phyloP scores from a whole-genome alignment of 148 eudicot genomes.

The Pouteria glomerata region DNA sequence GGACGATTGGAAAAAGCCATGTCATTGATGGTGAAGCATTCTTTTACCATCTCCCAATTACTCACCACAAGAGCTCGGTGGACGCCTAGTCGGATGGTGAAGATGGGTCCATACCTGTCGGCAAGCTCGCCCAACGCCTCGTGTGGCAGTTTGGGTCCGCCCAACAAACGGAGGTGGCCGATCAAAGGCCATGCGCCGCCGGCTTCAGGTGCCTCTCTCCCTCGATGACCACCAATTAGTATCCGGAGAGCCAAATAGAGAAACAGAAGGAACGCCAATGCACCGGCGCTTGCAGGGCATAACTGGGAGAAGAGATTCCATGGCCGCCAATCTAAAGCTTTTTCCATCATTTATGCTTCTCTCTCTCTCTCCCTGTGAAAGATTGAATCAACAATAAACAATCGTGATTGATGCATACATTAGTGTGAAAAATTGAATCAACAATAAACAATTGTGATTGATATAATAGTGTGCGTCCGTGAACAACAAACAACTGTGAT shows the following conservation, averaged over 20 bases:
- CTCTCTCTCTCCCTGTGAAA: too few species aligned
- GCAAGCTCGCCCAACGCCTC: conserved; percentile 14
- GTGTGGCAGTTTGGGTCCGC: not conserved
- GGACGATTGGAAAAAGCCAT: conserved; percentile 27
- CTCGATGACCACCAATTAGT: too few species aligned
- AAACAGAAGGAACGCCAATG: not conserved
- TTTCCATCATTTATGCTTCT: too few species aligned
- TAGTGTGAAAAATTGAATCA: too few species aligned
- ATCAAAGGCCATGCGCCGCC: not conserved
- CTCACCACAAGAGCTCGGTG: conserved; percentile 34
- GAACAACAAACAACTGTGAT: too few species aligned
- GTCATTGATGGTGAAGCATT: conserved; percentile 38
- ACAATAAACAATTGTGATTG: too few species aligned
- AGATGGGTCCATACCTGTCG: conserved; percentile 34
- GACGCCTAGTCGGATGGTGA: conserved; percentile 28
- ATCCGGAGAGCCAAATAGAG: not conserved
- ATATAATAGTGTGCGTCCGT: too few species aligned
- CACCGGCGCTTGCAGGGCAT: too few species aligned
- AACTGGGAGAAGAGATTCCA: not conserved
- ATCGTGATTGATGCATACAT: too few species aligned
- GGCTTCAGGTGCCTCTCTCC: not conserved
- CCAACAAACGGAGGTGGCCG: not conserved
- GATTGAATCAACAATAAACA: too few species aligned
- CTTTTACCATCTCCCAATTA: conserved; percentile 33
- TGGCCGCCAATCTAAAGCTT: not conserved